Percentiles rank a stretch among this genome's conserved stretches.
Evolutionary conservation across 179 eudicot species (phyloP).

Genomic region (Beta macrorhiza): DNA sequence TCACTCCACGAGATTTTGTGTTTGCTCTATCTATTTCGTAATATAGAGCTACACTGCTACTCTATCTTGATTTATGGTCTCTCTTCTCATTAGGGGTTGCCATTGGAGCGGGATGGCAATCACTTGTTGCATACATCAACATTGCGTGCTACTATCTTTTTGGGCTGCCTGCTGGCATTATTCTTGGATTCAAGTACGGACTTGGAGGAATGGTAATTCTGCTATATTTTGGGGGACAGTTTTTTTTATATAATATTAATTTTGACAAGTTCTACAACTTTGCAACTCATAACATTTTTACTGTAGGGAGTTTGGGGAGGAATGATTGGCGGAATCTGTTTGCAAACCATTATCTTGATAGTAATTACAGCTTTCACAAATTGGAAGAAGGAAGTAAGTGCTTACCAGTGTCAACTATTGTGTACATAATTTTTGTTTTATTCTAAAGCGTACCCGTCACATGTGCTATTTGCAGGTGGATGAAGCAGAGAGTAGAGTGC

Average conservation of each 20-base stretch:
- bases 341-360: conserved; percentile 68
- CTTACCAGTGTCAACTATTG: neutral
- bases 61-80: conserved; percentile 4
- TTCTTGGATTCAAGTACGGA: conserved; percentile 54
- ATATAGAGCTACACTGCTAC: neutral
- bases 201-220: conserved; percentile 50
- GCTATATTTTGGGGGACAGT: neutral
- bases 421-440: neutral
- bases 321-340: conserved; percentile 67
- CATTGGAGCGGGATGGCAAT: conserved; percentile 81
- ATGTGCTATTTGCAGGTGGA: conserved; percentile 27
- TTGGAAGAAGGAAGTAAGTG: conserved; percentile 70
- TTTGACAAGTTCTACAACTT: neutral
- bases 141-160: conserved; percentile 62
- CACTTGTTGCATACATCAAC: conserved; percentile 66
- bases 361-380: conserved; percentile 49
- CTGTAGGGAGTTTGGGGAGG: conserved; percentile 88
- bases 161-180: conserved; percentile 64
- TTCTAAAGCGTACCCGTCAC: neutral
- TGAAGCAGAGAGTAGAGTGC: conserved; percentile 57
- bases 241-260: neutral
- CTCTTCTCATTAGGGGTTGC: conserved; percentile 51
- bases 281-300: conserved; percentile 2
- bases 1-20: neutral
- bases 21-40: neutral